phyloP scores from a whole-genome alignment of 768 basidiomycete species.

The Hygrophorus pudorinus region DNA sequence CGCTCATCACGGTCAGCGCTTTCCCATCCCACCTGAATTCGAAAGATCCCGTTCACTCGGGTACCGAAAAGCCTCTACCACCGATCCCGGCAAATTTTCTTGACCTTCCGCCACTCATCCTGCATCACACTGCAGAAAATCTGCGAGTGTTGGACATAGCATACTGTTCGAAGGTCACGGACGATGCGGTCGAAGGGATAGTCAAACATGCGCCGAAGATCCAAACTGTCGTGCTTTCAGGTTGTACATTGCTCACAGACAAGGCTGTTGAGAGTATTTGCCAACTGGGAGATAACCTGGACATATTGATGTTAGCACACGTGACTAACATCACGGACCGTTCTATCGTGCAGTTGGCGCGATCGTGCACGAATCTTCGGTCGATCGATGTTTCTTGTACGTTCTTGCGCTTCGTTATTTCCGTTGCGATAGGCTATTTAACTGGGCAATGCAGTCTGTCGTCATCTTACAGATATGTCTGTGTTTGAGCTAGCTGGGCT shows the following conservation, averaged over 20 bases:
- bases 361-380: conserved; percentile 61
- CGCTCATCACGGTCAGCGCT: conserved; percentile 65
- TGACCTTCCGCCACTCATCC: conserved; percentile 56
- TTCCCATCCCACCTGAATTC: conserved; percentile 47
- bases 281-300: conserved; percentile 64
- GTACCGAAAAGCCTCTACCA: conserved; percentile 41
- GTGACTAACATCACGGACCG: conserved; percentile 72
- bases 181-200: conserved; percentile 68
- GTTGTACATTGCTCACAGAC: conserved; percentile 71
- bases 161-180: conserved; percentile 57
- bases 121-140: conserved; percentile 58
- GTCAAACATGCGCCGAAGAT: conserved; percentile 68
- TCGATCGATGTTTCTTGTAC: conserved; percentile 84
- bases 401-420: conserved; percentile 21
- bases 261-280: conserved; percentile 55
- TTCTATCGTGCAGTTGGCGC: conserved; percentile 57
- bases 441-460: conserved; percentile 48
- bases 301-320: conserved; percentile 74
- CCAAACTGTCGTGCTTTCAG: conserved; percentile 66
- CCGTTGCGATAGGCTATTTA: conserved; percentile 7
- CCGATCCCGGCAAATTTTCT: conserved; percentile 49
- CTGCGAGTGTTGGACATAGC: conserved; percentile 75
- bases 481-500: conserved; percentile 73
- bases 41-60: conserved; percentile 14
- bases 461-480: conserved; percentile 74